Base-by-base conservation (phyloP, 2,329 filamentous ascomycete species). In the Xylariaceae sp. region DNA sequence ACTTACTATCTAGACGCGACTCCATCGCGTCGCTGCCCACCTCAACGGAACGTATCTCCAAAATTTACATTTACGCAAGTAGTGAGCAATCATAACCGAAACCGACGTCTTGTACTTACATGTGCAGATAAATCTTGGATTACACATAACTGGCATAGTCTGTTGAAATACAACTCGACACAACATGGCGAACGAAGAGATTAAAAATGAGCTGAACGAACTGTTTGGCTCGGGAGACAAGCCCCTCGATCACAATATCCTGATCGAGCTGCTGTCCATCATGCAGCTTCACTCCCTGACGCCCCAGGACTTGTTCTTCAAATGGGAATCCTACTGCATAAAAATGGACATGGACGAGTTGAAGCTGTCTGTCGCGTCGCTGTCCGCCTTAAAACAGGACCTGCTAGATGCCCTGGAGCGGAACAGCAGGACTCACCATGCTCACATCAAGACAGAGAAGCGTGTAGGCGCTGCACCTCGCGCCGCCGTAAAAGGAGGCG, bases 301-400 rank as follows among this genome's bases (percentile, higher is more conserved):
- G 12, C 73, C 81, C 23, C 82, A 97, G 61, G 92, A 97, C 59
- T 72, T 97, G 17, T 96, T 88, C 64, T 96, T 88, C 78, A 97
- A 97, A 73, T 98, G 92, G 92, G 92, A 98, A 63, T 90, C 88
- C 1, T 97, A 96, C 71, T 89, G 85, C 63, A 83, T 98, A 60
- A 94, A 90, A 64, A 88, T 97, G 81, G 87, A 89, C 16, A 69
- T 78, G 33, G 87, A 94, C 40, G 84, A 88, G 41, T 81, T 81
- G 46, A 81, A 73, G 43, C 66, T 86, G 45, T 78, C 83, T 33
- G 70, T 94, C 29, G 76, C 83, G 26, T 83, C 76, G 0, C 76
- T 86, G 31, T 76, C 83, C 30, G 78, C 80, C 39, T 84, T 98
- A 59, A 95, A 95, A 62, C 85, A 88, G 57, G 83, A 86, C 55